These are phyloP conservation scores for Trypanosoma conorhini DNA, from an alignment of 208 protist genomes.

Conservation along the genomic window DNA sequence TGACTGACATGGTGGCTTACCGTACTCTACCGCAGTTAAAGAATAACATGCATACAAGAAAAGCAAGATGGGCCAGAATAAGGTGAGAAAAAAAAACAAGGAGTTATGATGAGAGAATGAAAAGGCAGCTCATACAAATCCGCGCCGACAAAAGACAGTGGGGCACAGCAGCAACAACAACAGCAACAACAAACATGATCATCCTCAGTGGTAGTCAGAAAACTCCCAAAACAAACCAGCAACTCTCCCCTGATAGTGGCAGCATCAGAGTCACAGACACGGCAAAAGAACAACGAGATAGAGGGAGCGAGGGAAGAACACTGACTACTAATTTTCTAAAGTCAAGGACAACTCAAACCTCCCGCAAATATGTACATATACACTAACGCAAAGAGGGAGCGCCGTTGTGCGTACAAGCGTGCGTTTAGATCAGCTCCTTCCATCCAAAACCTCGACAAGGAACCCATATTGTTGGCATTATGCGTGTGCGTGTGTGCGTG, in stretches of 20 bases:
- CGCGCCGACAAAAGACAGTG: not conserved
- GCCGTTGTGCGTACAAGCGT: too few relatives aligned
- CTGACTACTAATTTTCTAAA: not conserved
- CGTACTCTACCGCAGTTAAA: not conserved
- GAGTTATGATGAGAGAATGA: too few relatives aligned
- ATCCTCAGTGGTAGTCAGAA: not conserved
- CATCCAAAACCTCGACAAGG: too few relatives aligned
- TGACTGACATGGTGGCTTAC: slow-evolving; percentile 10
- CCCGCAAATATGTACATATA: too few relatives aligned
- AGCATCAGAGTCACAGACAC: not conserved
- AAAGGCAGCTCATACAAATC: too few relatives aligned
- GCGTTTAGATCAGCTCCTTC: too few relatives aligned
- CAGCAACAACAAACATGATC: not conserved
- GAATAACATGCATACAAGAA: slow-evolving; percentile 7
- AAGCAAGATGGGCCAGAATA: not conserved
- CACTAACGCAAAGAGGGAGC: too few relatives aligned
- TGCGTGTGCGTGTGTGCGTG: too few relatives aligned
- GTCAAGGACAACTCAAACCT: not conserved
- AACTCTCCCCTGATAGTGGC: not conserved
- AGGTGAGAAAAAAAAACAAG: not conserved
- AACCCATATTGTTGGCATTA: too few relatives aligned
- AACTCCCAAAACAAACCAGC: not conserved
- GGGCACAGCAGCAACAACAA: not conserved
- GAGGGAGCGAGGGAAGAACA: not conserved
- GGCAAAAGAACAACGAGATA: not conserved